Evolutionary conservation across 2,329 filamentous ascomycete genomes (phyloP), one percentile per base, ranked within the genome.

Genomic region (Scedosporium minutisporum): DNA sequence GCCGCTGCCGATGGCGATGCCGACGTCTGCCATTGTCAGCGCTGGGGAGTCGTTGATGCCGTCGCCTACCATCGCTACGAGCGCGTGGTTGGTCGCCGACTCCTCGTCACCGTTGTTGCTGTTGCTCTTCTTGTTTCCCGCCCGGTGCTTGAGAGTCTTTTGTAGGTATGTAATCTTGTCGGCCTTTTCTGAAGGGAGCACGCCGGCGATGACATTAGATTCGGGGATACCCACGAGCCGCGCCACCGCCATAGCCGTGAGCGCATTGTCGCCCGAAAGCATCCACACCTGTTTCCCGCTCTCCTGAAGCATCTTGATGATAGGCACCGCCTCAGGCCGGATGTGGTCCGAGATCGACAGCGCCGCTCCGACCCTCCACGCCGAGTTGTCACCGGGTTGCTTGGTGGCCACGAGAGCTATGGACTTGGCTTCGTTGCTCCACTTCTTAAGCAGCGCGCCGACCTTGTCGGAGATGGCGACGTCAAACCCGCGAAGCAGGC

Each of bases 11-110:
- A 96, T 88, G 62, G 91, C 91, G 65, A 96, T 89, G 68, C 89
- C 90, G 0, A 96, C 87, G 70, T 96, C 91, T 16, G 91, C 90
- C 21, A 85, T 86, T 4, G 88, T 84, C 42, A 96, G 83, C 6
- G 91, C 91, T 0, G 91, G 91, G 0, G 90, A 87, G 76, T 96
- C 91, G 74, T 96, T 96, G 76, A 95, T 91, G 67, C 91, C 91
- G 71, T 96, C 91, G 63, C 91, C 91, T 4, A 95, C 87, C 85
- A 96, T 96, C 67, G 89, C 91, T 4, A 96, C 83, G 60, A 75
- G 79, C 7, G 80, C 79, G 4, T 82, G 78, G 46, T 46, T 53
- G 44, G 62, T 57, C 23, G 46, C 46, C 38, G 51, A 55, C 41
- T 60, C 6, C 72, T 73, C 1, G 68, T 68, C 6, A 69, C 69